Conservation (phyloP, 768 basidiomycete species). For the Hydnum rufescens region DNA sequence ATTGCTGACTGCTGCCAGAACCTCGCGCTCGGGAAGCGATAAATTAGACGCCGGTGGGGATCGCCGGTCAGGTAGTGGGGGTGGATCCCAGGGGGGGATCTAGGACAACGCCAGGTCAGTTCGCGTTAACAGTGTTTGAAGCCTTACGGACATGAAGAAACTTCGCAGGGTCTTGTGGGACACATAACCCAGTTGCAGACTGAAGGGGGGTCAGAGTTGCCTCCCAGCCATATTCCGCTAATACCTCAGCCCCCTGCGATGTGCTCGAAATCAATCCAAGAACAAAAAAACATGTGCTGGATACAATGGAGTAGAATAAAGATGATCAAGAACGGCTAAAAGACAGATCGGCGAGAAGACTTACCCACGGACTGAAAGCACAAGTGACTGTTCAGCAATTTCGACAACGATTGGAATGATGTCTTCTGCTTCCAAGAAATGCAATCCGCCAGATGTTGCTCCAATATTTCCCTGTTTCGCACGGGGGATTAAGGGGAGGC, state of each 20-base stretch:
- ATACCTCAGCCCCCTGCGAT: conserved; percentile 74
- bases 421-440: conserved; percentile 88
- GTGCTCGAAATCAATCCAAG: conserved; percentile 85
- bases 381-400: conserved; percentile 74
- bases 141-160: conserved; percentile 49
- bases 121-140: not conserved
- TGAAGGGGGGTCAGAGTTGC: conserved; percentile 75
- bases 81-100: conserved; percentile 49
- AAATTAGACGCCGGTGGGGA: conserved; percentile 2
- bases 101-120: conserved; percentile 16
- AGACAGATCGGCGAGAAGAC: conserved; percentile 15
- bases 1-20: conserved; percentile 79
- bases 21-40: conserved; percentile 53
- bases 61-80: conserved; percentile 10
- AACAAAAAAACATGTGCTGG: conserved; percentile 89
- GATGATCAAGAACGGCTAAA: not conserved
- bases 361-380: conserved; percentile 86
- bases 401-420: conserved; percentile 77
- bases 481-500: not conserved
- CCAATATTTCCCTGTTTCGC: conserved; percentile 72
- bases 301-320: not conserved
- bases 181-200: conserved; percentile 71
- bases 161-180: conserved; percentile 64
- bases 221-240: conserved; percentile 88
- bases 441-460: conserved; percentile 74